A percentile compares a stretch with the other conserved stretches of the same genome.
These are phyloP conservation scores for Fusarium napiforme DNA, from an alignment of 2,329 filamentous ascomycete genomes.

Conservation along the genomic window DNA sequence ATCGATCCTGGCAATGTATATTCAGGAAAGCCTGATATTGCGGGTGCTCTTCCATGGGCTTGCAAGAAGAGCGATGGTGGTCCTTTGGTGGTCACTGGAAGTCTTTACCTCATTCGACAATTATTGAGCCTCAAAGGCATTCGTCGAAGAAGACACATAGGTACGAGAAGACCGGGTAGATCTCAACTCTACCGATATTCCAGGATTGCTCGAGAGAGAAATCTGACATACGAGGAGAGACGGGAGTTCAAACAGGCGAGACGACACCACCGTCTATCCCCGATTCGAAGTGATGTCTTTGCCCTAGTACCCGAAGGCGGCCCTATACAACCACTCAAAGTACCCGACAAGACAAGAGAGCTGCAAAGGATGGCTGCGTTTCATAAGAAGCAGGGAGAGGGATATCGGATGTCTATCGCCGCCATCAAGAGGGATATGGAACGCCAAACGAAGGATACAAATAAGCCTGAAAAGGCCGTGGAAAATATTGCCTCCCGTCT, in stretches of 20 bases:
- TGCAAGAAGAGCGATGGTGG: slow-evolving; percentile 47
- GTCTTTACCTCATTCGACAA: slow-evolving; percentile 54
- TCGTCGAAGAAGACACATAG: slow-evolving; percentile 42
- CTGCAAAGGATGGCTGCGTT: slow-evolving; percentile 45
- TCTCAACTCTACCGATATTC: slow-evolving; percentile 50
- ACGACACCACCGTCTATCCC: slow-evolving; percentile 48
- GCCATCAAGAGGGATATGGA: slow-evolving; percentile 30
- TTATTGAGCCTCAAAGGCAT: slow-evolving; percentile 48
- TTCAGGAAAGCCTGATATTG: slow-evolving; percentile 45
- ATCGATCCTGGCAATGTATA: slow-evolving; percentile 47
- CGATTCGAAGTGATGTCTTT: slow-evolving; percentile 42
- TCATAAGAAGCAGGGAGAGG: slow-evolving; percentile 47
- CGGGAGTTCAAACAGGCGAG: slow-evolving; percentile 51
- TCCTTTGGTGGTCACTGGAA: slow-evolving; percentile 54
- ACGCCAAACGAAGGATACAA: neutral
- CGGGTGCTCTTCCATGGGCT: slow-evolving; percentile 50
- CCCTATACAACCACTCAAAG: slow-evolving; percentile 23
- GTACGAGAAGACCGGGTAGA: slow-evolving; percentile 48
- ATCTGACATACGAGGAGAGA: slow-evolving; percentile 48
- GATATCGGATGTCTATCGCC: slow-evolving; percentile 42
- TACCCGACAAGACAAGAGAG: slow-evolving; percentile 38
- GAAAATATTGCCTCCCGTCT: slow-evolving; percentile 24
- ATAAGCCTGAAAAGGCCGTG: neutral
- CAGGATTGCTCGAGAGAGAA: slow-evolving; percentile 45
- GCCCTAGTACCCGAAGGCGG: slow-evolving; percentile 30